These are phyloP conservation scores for Lactarius indigo DNA, from an alignment of 768 basidiomycete genomes.

Conservation along the genomic window DNA sequence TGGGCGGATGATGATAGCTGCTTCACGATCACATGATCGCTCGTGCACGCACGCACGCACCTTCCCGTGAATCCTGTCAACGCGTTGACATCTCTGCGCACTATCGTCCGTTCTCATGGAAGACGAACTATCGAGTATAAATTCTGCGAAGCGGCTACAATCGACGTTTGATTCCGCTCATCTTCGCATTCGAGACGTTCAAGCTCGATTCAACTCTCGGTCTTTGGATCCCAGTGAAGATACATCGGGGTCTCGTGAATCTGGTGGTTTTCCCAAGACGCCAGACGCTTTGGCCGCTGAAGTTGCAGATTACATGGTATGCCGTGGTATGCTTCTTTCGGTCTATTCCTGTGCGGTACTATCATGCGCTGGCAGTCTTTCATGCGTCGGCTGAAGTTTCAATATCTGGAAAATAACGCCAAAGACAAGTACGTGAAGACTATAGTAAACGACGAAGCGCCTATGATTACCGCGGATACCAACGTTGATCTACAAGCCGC, in stretches of 20 bases:
- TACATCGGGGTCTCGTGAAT: background rate
- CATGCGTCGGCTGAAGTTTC: conserved; percentile 80
- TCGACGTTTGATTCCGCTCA: conserved; percentile 17
- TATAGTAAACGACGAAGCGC: conserved; percentile 83
- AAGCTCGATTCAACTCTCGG: conserved; percentile 23
- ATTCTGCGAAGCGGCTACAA: conserved; percentile 17
- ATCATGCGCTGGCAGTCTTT: conserved; percentile 48
- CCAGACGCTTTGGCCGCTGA: conserved; percentile 35
- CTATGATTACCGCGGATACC: conserved; percentile 73
- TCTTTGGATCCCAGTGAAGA: conserved; percentile 18
- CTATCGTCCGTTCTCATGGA: conserved; percentile 7
- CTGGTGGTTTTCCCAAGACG: conserved; percentile 9
- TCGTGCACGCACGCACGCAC: background rate
- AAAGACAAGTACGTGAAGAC: conserved; percentile 86
- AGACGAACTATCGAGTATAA: conserved; percentile 6
- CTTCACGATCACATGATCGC: conserved; percentile 15
- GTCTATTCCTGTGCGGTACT: background rate
- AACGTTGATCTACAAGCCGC: conserved; percentile 58
- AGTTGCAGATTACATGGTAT: conserved; percentile 58
- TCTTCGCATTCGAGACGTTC: conserved; percentile 24
- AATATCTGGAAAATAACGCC: conserved; percentile 86
- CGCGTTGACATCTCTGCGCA: background rate
- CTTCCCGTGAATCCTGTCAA: too few species aligned
- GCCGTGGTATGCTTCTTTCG: conserved; percentile 46
- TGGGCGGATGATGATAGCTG: background rate